These are phyloP conservation scores for Aspergillus ruber DNA, from an alignment of 2,329 filamentous ascomycete genomes.

Conservation along the genomic window DNA sequence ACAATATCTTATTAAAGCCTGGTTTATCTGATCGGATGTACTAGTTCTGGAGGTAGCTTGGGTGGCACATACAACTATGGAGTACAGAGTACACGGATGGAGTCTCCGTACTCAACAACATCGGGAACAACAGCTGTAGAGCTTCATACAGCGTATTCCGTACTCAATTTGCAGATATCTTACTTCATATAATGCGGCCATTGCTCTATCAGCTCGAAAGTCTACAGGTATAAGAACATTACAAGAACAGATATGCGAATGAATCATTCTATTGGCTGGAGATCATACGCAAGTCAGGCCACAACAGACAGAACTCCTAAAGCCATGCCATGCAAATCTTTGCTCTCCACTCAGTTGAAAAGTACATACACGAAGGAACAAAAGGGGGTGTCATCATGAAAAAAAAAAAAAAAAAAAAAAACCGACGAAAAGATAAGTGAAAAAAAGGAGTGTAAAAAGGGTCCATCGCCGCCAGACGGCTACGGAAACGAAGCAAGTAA, in stretches of 20 bases:
- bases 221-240: background rate
- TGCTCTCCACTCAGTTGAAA: slow-evolving; percentile 2
- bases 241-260: background rate
- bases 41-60: no score
- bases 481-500: slow-evolving; percentile 3
- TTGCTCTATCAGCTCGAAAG: no score
- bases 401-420: background rate
- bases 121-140: no score
- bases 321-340: background rate
- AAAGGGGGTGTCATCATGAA: slow-evolving; percentile 2
- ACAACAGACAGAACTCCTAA: slow-evolving; percentile 1
- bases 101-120: no score
- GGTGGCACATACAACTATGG: no score
- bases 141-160: no score
- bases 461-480: slow-evolving; percentile 2
- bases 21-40: no score
- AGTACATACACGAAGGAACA: slow-evolving; percentile 9
- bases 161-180: no score
- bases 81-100: no score
- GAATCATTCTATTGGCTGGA: background rate
- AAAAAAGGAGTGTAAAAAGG: slow-evolving; percentile 8
- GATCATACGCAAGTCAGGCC: background rate
- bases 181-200: no score
- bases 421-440: background rate
- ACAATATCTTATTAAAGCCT: no score